These are phyloP conservation scores for Phytophthora melonis DNA, from an alignment of 352 stramenopile genomes.

Conservation along the genomic window DNA sequence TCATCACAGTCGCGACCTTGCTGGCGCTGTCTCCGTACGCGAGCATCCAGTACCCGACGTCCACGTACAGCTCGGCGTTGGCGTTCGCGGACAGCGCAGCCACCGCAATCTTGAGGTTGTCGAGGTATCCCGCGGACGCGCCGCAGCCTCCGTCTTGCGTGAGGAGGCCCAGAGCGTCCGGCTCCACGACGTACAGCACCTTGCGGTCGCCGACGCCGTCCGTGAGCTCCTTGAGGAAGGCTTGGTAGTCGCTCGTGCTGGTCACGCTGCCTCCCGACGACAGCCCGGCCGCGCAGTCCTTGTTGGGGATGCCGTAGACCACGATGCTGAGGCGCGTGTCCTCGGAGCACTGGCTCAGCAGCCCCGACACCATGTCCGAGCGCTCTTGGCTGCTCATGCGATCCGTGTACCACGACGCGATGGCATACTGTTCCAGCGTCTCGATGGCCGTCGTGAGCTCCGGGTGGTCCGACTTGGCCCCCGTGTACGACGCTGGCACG, in stretches of 20 bases:
- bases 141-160: conserved; percentile 51
- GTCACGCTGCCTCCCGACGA: conserved; percentile 45
- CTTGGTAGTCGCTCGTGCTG: conserved; percentile 49
- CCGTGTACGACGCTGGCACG: conserved; percentile 32
- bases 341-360: conserved; percentile 43
- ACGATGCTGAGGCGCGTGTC: conserved; percentile 56
- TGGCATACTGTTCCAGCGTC: conserved; percentile 45
- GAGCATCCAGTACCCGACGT: conserved; percentile 70
- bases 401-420: conserved; percentile 70
- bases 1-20: conserved; percentile 47
- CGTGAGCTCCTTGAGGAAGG: conserved; percentile 53
- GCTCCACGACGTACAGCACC: conserved; percentile 69
- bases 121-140: conserved; percentile 46
- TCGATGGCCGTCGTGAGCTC: conserved; percentile 45
- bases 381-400: conserved; percentile 37
- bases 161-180: conserved; percentile 58
- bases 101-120: conserved; percentile 59
- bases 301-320: conserved; percentile 73
- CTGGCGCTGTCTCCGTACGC: conserved; percentile 32
- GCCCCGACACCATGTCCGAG: conserved; percentile 30
- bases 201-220: conserved; percentile 56
- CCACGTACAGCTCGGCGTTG: conserved; percentile 67
- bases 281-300: conserved; percentile 60
- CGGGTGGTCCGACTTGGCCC: conserved; percentile 47
- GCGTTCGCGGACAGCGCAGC: conserved; percentile 53